These are phyloP conservation scores for Eucalyptus cloeziana DNA, from an alignment of 345 rosid species.

Conservation along the genomic window DNA sequence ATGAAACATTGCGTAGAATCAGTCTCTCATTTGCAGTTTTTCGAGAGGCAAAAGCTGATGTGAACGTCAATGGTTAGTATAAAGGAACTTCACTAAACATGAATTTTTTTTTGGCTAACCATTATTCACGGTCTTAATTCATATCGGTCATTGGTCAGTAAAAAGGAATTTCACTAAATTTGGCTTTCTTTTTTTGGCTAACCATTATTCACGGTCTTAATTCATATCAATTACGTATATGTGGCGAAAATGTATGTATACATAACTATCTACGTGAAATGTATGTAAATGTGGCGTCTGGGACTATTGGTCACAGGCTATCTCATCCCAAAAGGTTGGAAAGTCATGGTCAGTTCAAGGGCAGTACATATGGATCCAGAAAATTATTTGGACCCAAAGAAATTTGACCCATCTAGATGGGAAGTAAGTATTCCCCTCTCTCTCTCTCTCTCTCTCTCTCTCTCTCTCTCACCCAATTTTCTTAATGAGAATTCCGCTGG, in stretches of 20 bases:
- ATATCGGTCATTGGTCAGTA: not conserved
- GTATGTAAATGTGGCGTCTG: not conserved
- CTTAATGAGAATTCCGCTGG: not conserved
- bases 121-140: too few species aligned
- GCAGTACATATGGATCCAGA: constrained; percentile 31
- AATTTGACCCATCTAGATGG: constrained; percentile 41
- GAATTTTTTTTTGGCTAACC: not conserved
- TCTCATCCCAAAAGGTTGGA: constrained; percentile 48
- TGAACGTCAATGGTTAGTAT: constrained; percentile 1
- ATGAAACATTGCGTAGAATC: constrained; percentile 11
- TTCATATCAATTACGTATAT: not conserved
- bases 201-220: not conserved
- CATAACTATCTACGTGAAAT: not conserved
- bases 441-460: accelerated
- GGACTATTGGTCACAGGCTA: constrained; percentile 11
- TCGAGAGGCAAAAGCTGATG: constrained; percentile 13
- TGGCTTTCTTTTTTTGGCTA: not conserved
- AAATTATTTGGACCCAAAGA: constrained; percentile 14
- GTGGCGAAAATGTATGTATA: too few species aligned
- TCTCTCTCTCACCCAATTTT: not conserved
- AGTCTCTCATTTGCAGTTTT: constrained; percentile 2
- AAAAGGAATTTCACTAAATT: not conserved
- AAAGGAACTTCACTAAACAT: not conserved
- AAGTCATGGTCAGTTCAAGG: constrained; percentile 35
- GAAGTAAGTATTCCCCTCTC: constrained; percentile 1